phyloP scores from a whole-genome alignment of 2,329 filamentous ascomycete genomes.

The Hypomyces rosellus region DNA sequence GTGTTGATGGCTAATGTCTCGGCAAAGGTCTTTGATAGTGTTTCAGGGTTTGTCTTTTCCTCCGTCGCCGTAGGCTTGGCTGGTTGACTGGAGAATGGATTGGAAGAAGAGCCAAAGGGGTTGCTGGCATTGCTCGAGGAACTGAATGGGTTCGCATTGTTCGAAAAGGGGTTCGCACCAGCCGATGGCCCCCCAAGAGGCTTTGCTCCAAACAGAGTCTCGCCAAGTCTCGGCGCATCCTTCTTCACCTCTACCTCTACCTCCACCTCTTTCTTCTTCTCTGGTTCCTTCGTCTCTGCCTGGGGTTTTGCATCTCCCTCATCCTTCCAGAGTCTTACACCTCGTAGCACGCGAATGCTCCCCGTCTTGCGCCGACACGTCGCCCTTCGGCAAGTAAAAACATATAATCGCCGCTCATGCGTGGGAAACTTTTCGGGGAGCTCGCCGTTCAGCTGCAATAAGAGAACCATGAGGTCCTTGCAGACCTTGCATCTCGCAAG shows the following conservation, averaged over 20 bases:
- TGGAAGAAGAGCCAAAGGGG: constrained; percentile 25
- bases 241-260: constrained; percentile 27
- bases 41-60: constrained; percentile 21
- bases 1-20: constrained; percentile 70
- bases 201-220: constrained; percentile 63
- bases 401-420: constrained; percentile 81
- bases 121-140: constrained; percentile 21
- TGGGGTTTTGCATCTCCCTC: constrained; percentile 27
- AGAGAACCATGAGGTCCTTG: constrained; percentile 72
- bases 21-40: constrained; percentile 59
- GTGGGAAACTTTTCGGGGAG: constrained; percentile 79
- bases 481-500: constrained; percentile 84
- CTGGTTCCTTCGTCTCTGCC: constrained; percentile 26
- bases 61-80: constrained; percentile 28
- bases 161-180: constrained; percentile 55
- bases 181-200: constrained; percentile 27
- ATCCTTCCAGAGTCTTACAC: constrained; percentile 50
- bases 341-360: constrained; percentile 69
- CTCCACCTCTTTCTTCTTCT: constrained; percentile 27
- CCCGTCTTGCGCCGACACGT: constrained; percentile 77
- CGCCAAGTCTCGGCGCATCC: constrained; percentile 48
- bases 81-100: constrained; percentile 25
- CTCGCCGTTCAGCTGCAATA: constrained; percentile 88
- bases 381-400: constrained; percentile 75
- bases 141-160: constrained; percentile 43